Percentiles rank a stretch among this genome's conserved stretches.
phyloP scores from a whole-genome alignment of 2,329 filamentous ascomycete genomes.

The Neonectria coccinea region DNA sequence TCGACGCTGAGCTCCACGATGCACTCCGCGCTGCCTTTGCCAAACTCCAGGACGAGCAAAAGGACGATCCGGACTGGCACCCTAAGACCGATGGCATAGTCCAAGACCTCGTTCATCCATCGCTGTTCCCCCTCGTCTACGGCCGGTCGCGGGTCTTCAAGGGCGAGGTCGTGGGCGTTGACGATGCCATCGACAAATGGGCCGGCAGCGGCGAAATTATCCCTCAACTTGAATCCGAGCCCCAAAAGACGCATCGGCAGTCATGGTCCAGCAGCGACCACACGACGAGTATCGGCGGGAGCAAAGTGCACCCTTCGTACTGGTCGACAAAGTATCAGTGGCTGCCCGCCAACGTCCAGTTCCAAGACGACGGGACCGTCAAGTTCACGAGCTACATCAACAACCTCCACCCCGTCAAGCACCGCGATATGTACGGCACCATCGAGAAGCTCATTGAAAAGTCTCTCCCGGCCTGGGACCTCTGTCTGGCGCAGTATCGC shows the following conservation, averaged over 20 bases:
- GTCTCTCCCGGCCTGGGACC: conserved; percentile 58
- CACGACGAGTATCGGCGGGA: neutral
- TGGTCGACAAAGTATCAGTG: conserved; percentile 49
- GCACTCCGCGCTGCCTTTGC: conserved; percentile 33
- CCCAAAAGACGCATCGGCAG: too few species aligned
- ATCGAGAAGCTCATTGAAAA: conserved; percentile 52
- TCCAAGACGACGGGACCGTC: conserved; percentile 51
- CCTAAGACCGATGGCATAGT: conserved; percentile 21
- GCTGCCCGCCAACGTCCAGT: conserved; percentile 49
- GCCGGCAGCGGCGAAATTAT: conserved; percentile 40
- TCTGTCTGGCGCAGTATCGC: conserved; percentile 59
- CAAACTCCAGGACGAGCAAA: conserved; percentile 35
- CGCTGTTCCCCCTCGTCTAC: conserved; percentile 39
- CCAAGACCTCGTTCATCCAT: conserved; percentile 34
- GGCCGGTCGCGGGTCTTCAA: conserved; percentile 49
- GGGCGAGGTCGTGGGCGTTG: conserved; percentile 45
- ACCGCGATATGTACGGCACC: conserved; percentile 47
- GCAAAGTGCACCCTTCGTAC: conserved; percentile 39
- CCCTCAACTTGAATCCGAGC: neutral
- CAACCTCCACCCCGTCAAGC: conserved; percentile 56
- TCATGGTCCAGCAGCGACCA: neutral
- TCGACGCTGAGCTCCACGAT: conserved; percentile 23
- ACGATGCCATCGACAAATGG: conserved; percentile 40
- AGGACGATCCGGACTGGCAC: conserved; percentile 33
- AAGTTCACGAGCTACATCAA: conserved; percentile 60